A percentile compares a stretch with the other conserved stretches of the same genome.
These are phyloP conservation scores for Colletotrichum neosansevieriae DNA, from an alignment of 2,329 filamentous ascomycete species.

Conservation along the genomic window DNA sequence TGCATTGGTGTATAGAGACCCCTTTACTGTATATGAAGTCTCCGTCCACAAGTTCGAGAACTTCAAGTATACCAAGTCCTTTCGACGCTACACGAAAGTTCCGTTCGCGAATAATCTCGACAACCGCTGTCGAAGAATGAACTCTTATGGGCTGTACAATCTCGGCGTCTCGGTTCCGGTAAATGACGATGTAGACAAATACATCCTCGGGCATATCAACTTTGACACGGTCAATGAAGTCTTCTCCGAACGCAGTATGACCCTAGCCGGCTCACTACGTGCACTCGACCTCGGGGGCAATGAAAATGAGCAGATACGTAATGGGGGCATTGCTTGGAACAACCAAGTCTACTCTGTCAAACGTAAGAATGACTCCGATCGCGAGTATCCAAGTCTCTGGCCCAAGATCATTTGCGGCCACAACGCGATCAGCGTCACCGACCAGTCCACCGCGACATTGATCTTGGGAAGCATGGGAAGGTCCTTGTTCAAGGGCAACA, in stretches of 20 bases:
- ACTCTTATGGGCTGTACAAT: conserved; percentile 10
- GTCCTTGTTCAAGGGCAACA: neutral
- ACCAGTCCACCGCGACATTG: neutral
- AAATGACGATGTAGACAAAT: no score
- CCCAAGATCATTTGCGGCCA: conserved; percentile 5
- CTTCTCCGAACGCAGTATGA: neutral
- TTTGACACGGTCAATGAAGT: conserved; percentile 16
- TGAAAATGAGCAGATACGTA: fast-evolving
- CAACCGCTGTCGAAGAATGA: conserved; percentile 3
- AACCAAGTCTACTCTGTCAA: conserved; percentile 46
- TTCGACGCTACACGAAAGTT: neutral
- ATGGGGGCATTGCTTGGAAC: conserved; percentile 39
- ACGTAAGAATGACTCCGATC: conserved; percentile 28
- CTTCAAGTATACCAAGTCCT: neutral
- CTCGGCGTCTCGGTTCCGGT: neutral
- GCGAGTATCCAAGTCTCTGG: neutral
- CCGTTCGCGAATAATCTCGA: neutral
- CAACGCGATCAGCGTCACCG: neutral
- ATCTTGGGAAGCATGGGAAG: neutral
- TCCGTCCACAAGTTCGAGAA: conserved; percentile 1
- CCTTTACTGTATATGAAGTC: neutral
- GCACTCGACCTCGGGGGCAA: neutral
- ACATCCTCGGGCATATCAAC: conserved; percentile 1
- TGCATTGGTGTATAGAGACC: no score
- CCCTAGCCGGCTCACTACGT: no score